Percentiles rank a stretch among this genome's conserved stretches.
These are phyloP conservation scores for Pseudozyma thailandica DNA, from an alignment of 1,284 basidiomycete genomes.

Conservation along the genomic window DNA sequence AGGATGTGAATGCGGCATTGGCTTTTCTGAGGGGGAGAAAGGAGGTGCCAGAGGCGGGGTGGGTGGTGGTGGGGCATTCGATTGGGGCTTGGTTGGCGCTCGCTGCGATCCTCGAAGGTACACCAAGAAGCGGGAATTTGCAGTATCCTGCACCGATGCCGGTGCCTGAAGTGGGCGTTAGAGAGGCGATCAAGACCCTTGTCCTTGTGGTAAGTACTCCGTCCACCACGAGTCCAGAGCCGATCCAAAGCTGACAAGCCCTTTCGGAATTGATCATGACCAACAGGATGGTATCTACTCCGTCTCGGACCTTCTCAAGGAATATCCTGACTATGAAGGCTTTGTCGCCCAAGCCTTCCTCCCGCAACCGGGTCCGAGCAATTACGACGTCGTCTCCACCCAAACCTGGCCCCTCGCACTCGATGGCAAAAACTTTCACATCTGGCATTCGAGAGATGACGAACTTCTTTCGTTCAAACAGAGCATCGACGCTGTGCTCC, in stretches of 20 bases:
- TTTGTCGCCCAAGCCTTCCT: constrained; percentile 49
- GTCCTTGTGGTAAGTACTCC: constrained; percentile 37
- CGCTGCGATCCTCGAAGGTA: constrained; percentile 19
- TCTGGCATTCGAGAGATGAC: constrained; percentile 44
- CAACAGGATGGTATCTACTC: constrained; percentile 42
- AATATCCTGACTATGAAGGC: constrained; percentile 41
- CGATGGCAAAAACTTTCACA: constrained; percentile 24
- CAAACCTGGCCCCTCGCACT: constrained; percentile 32
- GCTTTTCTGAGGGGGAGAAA: constrained; percentile 11
- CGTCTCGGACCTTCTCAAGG: constrained; percentile 23
- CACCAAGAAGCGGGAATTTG: neutral
- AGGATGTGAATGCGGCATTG: constrained; percentile 38
- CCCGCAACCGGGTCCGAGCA: constrained; percentile 25
- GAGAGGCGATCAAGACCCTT: constrained; percentile 23
- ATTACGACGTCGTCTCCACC: constrained; percentile 33
- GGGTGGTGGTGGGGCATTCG: constrained; percentile 43
- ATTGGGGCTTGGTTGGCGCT: constrained; percentile 44
- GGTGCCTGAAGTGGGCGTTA: neutral
- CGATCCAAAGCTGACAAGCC: neutral
- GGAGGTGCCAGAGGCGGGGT: constrained; percentile 17
- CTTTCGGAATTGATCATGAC: neutral
- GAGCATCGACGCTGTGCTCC: constrained; percentile 30
- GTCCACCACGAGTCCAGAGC: neutral
- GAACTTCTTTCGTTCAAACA: constrained; percentile 42
- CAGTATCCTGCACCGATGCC: constrained; percentile 26